Base-by-base conservation (phyloP, 176 grass and related monocot genomes). In the Ananas comosus region DNA sequence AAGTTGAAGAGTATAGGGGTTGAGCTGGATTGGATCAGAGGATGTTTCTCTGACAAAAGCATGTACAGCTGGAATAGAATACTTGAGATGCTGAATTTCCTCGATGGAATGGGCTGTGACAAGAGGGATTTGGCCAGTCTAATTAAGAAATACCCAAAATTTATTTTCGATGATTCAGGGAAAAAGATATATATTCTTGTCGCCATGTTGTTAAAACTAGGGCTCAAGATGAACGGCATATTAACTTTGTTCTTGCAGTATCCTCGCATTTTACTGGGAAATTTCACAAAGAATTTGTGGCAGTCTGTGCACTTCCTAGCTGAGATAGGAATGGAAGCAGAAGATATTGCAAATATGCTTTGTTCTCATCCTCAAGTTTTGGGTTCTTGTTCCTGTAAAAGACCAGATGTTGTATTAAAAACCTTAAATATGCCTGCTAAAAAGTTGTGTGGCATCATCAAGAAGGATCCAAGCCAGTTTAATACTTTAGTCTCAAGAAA, bases 111-210 rank as follows among this genome's bases (percentile, higher is more conserved):
- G 57, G 76, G 75, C 64, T 90, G 74, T 64, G 70, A 66, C 3
- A 85, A 77, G 28, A 65, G 58, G 53, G 56, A 18, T 27, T 48
- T 90, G 13, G 67, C 76, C 57, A 72, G 79, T 74, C 68, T 85
- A 51, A 66, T 90, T 48, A 90, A 71, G 76, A 73, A 80, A 47
- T 74, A 85, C 66, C 83, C 83, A 0, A 69, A 68, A 58, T 86
- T 86, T 79, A 64, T 90, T 72, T 85, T 90, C 70, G 65, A 81
- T 22, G 80, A 83, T 65, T 90, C 87, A 73, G 87, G 76, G 21
- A 90, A 86, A 67, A 83, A 67, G 13, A 42, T 90, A 12, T 85
- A 80, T 75, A 64, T 80, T 48, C 51, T 90, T 73, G 79, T 86
- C 21, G 83, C 72, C 27, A 52, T 78, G 70, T 64, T 90, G 28